Conservation (phyloP, 176 grass and related monocot genomes). For the Avena insularis region DNA sequence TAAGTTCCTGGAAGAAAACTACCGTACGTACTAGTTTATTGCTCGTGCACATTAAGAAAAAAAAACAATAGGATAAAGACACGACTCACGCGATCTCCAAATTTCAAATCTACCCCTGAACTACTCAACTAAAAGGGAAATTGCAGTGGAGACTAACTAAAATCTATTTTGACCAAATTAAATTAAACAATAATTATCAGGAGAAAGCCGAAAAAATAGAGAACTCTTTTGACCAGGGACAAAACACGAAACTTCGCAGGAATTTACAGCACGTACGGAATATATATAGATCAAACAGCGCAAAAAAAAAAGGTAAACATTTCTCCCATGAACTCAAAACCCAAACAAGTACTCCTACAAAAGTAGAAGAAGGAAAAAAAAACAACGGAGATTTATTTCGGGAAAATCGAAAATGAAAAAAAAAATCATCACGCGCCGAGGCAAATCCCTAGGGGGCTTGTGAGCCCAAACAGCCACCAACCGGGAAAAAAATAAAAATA, state of each 20-base stretch:
- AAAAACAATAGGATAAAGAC: constrained; percentile 17
- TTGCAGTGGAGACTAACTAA: background rate
- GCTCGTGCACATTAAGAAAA: constrained; percentile 13
- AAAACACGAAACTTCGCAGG: constrained; percentile 8
- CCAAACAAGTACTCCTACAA: background rate
- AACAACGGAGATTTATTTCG: constrained; percentile 4
- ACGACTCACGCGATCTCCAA: constrained; percentile 34
- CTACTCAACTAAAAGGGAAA: constrained; percentile 35
- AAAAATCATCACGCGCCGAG: background rate
- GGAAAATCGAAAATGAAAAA: constrained; percentile 32
- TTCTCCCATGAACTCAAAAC: background rate
- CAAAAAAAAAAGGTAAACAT: background rate
- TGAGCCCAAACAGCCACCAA: constrained; percentile 41
- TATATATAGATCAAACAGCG: constrained; percentile 44
- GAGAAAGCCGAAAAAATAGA: background rate
- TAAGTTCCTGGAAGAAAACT: background rate
- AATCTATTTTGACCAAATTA: constrained; percentile 37
- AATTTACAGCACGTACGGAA: background rate
- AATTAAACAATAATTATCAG: constrained; percentile 26
- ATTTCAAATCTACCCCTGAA: constrained; percentile 48
- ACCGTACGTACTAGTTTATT: background rate
- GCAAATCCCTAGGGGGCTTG: constrained; percentile 38
- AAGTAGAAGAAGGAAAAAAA: background rate
- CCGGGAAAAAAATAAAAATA: constrained; percentile 30
- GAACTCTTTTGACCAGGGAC: background rate